Conservation (phyloP, 306 rosid species). For the Cicer chorassanicum region DNA sequence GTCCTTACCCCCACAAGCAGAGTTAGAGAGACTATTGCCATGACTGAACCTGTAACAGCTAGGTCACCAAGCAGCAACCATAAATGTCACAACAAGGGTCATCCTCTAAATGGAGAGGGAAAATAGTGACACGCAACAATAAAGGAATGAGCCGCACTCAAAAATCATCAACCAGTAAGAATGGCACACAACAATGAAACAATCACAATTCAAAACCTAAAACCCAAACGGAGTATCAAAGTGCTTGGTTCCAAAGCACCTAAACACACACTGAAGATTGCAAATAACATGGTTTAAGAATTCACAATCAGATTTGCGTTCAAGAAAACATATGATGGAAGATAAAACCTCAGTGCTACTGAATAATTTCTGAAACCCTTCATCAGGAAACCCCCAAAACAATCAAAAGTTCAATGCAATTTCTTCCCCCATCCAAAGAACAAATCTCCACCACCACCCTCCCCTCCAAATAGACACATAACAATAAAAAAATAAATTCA, state of each 20-base stretch:
- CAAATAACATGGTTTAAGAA: slow-evolving; percentile 3
- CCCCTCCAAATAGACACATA: background rate
- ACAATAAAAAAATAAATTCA: background rate
- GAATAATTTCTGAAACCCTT: background rate
- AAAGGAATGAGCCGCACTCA: background rate
- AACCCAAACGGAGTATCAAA: background rate
- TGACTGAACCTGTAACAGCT: background rate
- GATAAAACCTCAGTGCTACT: background rate
- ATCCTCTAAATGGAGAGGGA: background rate
- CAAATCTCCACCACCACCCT: background rate
- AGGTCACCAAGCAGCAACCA: background rate
- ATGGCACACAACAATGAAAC: slow-evolving; percentile 3
- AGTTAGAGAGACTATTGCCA: background rate
- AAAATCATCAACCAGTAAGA: slow-evolving; percentile 10
- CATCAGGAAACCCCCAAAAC: background rate
- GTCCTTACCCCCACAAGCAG: background rate
- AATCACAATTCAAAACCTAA: slow-evolving; percentile 31
- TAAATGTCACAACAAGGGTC: background rate
- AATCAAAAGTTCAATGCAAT: background rate
- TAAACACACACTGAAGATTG: background rate
- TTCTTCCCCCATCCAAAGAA: background rate
- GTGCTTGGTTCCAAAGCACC: slow-evolving; percentile 13
- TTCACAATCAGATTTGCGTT: slow-evolving; percentile 4
- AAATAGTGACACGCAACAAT: background rate
- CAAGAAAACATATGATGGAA: background rate